Base-by-base conservation (phyloP, 2,329 filamentous ascomycete genomes). In the Ambrosiella cleistominuta region DNA sequence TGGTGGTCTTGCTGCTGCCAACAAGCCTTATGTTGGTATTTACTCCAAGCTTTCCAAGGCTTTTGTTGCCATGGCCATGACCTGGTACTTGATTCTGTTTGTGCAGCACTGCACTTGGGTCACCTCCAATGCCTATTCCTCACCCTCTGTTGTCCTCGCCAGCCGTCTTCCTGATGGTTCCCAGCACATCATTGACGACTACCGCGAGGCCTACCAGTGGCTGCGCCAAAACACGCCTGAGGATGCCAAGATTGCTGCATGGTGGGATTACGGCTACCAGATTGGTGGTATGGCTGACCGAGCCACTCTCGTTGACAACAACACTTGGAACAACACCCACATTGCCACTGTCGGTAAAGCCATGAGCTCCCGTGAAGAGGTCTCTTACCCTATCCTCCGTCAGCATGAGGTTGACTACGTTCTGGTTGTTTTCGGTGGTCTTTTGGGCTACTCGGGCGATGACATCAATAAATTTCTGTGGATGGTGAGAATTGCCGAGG, bases 201-300 rank as follows among this genome's bases (percentile, higher is more conserved):
- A 98, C 74, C 86, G 93, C 68, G 93, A 98, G 78, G 93, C 93
- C 1, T 98, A 98, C 74, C 95, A 98, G 74, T 98, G 93, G 93
- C 83, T 98, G 54, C 86, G 93, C 63, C 93, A 98, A 72, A 98
- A 98, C 75, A 98, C 94, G 8, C 79, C 85, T 61, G 80, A 91
- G 64, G 87, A 96, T 66, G 90, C 94, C 68, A 98, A 97, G 79
- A 86, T 98, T 68, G 97, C 97, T 91, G 93, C 90, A 1, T 98
- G 93, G 93, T 98, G 93, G 93, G 93, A 98, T 70, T 98, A 98
- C 67, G 93, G 93, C 63, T 98, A 98, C 75, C 93, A 98, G 74
- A 98, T 98, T 70, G 93, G 93, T 74, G 93, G 93, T 64, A 98
- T 98, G 93, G 93, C 93, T 54, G 93, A 98, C 70, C 82, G 93